phyloP scores from a whole-genome alignment of 2,329 filamentous ascomycete genomes.

The Pseudogymnoascus sp. region DNA sequence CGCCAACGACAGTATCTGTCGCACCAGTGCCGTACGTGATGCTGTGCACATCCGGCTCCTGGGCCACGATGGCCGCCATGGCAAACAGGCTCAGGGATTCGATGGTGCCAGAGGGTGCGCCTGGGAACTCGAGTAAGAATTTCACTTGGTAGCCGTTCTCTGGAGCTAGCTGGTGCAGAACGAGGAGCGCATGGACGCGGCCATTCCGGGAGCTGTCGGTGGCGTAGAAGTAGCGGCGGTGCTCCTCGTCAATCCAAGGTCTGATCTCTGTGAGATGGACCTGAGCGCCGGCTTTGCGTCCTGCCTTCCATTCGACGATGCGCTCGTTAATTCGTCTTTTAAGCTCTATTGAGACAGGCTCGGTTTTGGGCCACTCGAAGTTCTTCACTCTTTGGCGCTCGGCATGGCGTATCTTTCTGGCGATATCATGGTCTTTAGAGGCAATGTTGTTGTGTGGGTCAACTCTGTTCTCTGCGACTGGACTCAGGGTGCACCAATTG shows the following conservation, averaged over 20 bases:
- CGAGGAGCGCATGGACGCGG: slow-evolving; percentile 66
- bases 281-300: slow-evolving; percentile 68
- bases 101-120: slow-evolving; percentile 76
- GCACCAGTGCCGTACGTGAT: slow-evolving; percentile 88
- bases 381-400: slow-evolving; percentile 80
- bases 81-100: slow-evolving; percentile 71
- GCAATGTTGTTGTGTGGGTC: slow-evolving; percentile 62
- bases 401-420: slow-evolving; percentile 74
- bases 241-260: slow-evolving; percentile 75
- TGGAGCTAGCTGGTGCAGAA: slow-evolving; percentile 72
- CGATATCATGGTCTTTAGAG: slow-evolving; percentile 64
- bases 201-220: slow-evolving; percentile 55
- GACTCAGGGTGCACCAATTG: slow-evolving; percentile 82
- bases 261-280: slow-evolving; percentile 85
- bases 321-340: slow-evolving; percentile 60
- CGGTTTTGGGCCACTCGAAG: slow-evolving; percentile 58
- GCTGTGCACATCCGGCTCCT: slow-evolving; percentile 47
- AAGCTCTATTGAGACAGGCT: slow-evolving; percentile 55
- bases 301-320: slow-evolving; percentile 69
- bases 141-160: slow-evolving; percentile 88
- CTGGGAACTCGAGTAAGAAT: slow-evolving; percentile 90
- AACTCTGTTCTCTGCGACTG: slow-evolving; percentile 80
- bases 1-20: slow-evolving; percentile 62
- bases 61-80: slow-evolving; percentile 43
- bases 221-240: slow-evolving; percentile 80